Evolutionary conservation across 192 early-diverging fungal genomes (phyloP), one percentile per base, ranked within the genome.

Genomic region (Entomortierella beljakovae): DNA sequence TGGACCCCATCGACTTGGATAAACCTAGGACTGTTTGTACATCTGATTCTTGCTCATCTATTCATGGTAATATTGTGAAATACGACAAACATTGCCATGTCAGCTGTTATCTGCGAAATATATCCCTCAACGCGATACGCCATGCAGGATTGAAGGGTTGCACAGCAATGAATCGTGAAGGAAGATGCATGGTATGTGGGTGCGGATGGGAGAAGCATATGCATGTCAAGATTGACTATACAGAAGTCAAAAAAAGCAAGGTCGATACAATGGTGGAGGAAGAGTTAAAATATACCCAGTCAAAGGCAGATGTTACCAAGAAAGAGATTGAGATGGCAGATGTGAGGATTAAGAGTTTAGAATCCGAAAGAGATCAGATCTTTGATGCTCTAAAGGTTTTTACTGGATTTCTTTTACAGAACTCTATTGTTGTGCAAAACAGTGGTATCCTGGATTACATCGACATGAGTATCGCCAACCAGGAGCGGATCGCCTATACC

Each of bases 1-100:
- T 68, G 43, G 59, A 68, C 23, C 59, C 65, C 25, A 57, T 57
- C 53, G 57, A 63, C 1, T 61, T 77, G 15, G 38, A 0, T 22
- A 29, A 42, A 22, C 73, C 73, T 37, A 67, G 66, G 68, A 68
- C 61, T 15, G 66, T 79, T 28, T 79, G 74, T 35, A 79, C 66
- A 8, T 64, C 54, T 57, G 10, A 6, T 8, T 33, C 25, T 29
- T 77, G 74, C 38, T 29, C 48, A 20, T 38, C 56, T 31, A 29
- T 68, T 42, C 40, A 68, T 29, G 56, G 11, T n/a, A 62, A 61
- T 11, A 77, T 71, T 48, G 34, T 61, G 23, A 29, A 60, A 62
- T 81, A 81, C 58, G 62, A 33, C 23, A 68, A 33, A 57, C 61
- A 81, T 29, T 81, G 79, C 34, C 79, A 81, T 64, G 1, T 25